phyloP scores from a whole-genome alignment of 176 grass and related monocot genomes.

The Oryza officinalis region DNA sequence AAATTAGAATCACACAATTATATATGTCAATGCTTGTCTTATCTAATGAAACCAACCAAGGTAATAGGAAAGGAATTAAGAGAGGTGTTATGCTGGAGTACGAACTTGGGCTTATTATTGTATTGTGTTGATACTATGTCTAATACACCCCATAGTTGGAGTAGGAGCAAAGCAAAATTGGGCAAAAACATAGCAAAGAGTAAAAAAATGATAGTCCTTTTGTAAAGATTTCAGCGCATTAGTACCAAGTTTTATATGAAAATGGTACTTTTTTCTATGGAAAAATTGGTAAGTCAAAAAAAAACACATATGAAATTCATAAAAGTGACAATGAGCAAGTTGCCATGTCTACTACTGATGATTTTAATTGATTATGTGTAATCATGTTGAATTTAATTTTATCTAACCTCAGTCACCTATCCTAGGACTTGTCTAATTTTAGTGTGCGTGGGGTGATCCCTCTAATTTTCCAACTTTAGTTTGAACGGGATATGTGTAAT shows the following conservation, averaged over 20 bases:
- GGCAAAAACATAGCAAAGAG: not conserved
- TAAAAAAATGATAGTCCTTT: not conserved
- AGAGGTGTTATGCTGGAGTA: not conserved
- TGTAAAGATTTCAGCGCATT: too few relatives aligned
- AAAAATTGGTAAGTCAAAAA: not conserved
- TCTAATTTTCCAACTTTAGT: too few relatives aligned
- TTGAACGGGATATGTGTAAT: too few relatives aligned
- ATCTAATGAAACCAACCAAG: too few relatives aligned
- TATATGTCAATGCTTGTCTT: too few relatives aligned
- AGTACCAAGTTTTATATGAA: too few relatives aligned
- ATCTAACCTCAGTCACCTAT: not conserved
- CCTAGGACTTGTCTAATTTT: not conserved
- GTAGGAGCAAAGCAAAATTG: not conserved
- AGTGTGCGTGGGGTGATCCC: too few relatives aligned
- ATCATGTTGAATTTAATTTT: not conserved
- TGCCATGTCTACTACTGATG: too few relatives aligned
- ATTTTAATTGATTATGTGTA: not conserved
- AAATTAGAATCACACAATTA: too few relatives aligned
- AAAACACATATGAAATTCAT: not conserved
- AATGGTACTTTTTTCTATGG: too few relatives aligned
- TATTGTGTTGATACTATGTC: not conserved
- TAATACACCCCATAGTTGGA: not conserved
- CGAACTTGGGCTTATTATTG: not conserved
- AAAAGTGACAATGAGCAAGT: not conserved
- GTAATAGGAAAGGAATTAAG: too few relatives aligned